These are phyloP conservation scores for Chaetomium tenue DNA, from an alignment of 495 filamentous ascomycete species.

Conservation along the genomic window DNA sequence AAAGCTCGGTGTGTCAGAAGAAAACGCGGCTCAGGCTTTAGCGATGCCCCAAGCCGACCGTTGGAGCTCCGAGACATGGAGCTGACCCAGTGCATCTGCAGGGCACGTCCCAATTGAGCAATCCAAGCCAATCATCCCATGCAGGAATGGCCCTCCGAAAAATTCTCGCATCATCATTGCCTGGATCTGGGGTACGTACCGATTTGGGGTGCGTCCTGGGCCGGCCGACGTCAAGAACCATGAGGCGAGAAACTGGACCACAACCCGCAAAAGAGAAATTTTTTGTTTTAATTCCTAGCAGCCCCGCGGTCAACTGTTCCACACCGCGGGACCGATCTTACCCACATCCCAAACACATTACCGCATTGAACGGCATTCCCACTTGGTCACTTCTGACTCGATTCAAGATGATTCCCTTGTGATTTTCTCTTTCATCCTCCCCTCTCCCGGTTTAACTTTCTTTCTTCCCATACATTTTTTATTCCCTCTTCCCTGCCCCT, in stretches of 20 bases:
- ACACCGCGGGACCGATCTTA: conserved; percentile 8
- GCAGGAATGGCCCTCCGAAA: conserved; percentile 26
- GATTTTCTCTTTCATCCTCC: conserved; percentile 8
- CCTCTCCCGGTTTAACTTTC: background rate
- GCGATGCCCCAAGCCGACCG: background rate
- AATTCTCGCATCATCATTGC: conserved; percentile 33
- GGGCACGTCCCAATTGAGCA: conserved; percentile 23
- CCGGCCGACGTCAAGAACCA: conserved; percentile 28
- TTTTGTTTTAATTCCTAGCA: conserved; percentile 28
- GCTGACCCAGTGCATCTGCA: conserved; percentile 12
- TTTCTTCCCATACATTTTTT: background rate
- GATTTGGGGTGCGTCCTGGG: conserved; percentile 7
- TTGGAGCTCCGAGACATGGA: background rate
- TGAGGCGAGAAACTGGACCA: conserved; percentile 17
- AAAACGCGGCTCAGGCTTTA: background rate
- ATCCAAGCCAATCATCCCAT: conserved; percentile 24
- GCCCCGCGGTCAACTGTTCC: conserved; percentile 29
- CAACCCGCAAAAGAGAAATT: conserved; percentile 28
- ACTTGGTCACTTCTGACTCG: conserved; percentile 4
- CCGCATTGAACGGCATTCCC: conserved; percentile 20
- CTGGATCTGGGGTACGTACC: conserved; percentile 18
- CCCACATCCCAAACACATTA: conserved; percentile 17
- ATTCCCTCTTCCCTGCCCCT: conserved; percentile 18
- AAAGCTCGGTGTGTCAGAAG: background rate
- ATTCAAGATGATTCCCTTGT: conserved; percentile 9